Conservation (phyloP, 192 early-diverging fungal species). For the Coemansia sp. region DNA sequence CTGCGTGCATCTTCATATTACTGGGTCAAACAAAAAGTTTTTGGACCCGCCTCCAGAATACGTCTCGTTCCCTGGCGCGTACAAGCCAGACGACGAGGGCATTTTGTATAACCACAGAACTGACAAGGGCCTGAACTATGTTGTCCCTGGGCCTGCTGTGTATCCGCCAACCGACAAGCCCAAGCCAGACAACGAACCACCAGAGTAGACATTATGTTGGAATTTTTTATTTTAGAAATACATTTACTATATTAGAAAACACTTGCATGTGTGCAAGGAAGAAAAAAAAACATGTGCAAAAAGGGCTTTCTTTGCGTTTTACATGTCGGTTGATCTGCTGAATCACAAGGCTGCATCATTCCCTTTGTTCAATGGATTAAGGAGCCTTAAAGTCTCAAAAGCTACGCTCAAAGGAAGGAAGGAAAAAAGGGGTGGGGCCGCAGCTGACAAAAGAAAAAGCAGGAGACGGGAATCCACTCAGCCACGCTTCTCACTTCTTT, state of each 20-base stretch:
- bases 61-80: slow-evolving; percentile 19
- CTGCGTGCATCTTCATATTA: slow-evolving; percentile 15
- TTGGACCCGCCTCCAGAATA: slow-evolving; percentile 1
- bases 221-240: no score
- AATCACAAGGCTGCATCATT: neutral
- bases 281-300: no score
- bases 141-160: slow-evolving; percentile 11
- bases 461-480: neutral
- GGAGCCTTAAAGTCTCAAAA: neutral
- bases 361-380: neutral
- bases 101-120: neutral
- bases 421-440: no score
- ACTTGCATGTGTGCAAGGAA: no score
- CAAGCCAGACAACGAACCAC: neutral
- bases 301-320: no score
- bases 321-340: no score
- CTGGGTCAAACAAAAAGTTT: neutral
- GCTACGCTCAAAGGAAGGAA: neutral
- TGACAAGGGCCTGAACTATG: slow-evolving; percentile 1
- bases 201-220: no score
- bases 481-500: neutral
- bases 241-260: no score
- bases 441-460: no score
- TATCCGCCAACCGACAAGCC: neutral
- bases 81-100: slow-evolving; percentile 6